Evolutionary conservation across 2,329 filamentous ascomycete genomes (phyloP).

Genomic region (Apiospora arundinis): DNA sequence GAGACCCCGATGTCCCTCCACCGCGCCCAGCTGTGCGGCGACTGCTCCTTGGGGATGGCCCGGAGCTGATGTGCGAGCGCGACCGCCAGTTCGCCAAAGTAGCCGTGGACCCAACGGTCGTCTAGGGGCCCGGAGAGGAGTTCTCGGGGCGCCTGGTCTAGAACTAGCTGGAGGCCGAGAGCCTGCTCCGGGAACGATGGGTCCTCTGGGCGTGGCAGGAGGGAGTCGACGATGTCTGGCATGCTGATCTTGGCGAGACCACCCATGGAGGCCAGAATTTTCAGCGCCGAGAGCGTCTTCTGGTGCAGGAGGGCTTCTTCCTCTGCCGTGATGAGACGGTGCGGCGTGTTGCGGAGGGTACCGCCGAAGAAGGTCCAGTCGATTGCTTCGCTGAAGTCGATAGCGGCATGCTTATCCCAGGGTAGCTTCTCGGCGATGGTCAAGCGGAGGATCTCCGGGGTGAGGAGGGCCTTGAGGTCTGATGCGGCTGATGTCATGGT

Average conservation of each 20-base stretch:
- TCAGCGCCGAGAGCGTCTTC: conserved; percentile 16
- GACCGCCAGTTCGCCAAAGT: conserved; percentile 35
- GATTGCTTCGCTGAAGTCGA: conserved; percentile 30
- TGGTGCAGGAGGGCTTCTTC: conserved; percentile 2
- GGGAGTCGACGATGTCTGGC: conserved; percentile 32
- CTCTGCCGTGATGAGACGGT: not conserved
- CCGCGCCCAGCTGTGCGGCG: conserved; percentile 30
- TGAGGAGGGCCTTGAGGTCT: conserved; percentile 26
- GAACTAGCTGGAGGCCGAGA: conserved; percentile 37
- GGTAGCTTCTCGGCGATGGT: conserved; percentile 26
- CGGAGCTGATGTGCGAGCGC: conserved; percentile 27
- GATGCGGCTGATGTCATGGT: conserved; percentile 18
- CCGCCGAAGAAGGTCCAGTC: conserved; percentile 25
- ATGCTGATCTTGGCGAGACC: conserved; percentile 34
- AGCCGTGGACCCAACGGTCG: conserved; percentile 34
- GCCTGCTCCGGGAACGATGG: conserved; percentile 34
- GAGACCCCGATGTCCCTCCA: conserved; percentile 28
- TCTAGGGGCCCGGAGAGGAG: conserved; percentile 34
- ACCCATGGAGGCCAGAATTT: conserved; percentile 18
- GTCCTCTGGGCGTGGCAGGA: conserved; percentile 32
- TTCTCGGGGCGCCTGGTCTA: conserved; percentile 36
- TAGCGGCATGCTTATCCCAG: conserved; percentile 27
- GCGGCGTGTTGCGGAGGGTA: not conserved
- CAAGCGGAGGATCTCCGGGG: conserved; percentile 28
- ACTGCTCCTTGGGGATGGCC: conserved; percentile 25